Base-by-base conservation (phyloP, 2,329 filamentous ascomycete species). In the Cadophora sp. region DNA sequence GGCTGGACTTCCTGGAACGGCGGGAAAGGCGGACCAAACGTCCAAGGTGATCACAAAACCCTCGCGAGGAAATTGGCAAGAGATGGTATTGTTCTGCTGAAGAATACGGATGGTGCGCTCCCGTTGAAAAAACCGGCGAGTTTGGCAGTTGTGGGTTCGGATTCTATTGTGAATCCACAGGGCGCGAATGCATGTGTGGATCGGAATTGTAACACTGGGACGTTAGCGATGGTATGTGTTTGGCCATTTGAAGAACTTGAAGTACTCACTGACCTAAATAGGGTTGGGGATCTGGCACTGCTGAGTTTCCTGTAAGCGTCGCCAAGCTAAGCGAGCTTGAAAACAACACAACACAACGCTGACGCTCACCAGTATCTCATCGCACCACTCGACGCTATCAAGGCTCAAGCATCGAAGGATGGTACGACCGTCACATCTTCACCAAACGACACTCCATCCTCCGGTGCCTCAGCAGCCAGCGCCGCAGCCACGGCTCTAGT, bases 151-250 rank as follows among this genome's bases (percentile, higher is more conserved):
- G 86, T 92, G 70, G 90, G 91, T 3, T 86, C 85, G 5, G 87
- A 89, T 68, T 85, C 89, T 9, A 85, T 86, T 59, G 83, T 84
- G 50, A 89, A 89, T 72, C 84, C 84, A 0, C 81, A 83, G 31
- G 90, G 89, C 22, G 82, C 85, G n/a, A 92, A 92, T 76, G 81
- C 85, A 8, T 92, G 89, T 76, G 72, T 73, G 4, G 89, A 92
- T 76, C 82, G 84, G 9, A 85, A 85, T 11, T 92, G 90, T 74
- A 83, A 87, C 71, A 80, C 81, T 27, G 88, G 89, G 19, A 86
- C 88, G 0, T 81, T 92, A 4, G 89, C 88, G 19, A 91, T 91
- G 87, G 89, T 88, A 51, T 90, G 89, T 86, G 22, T 22, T 22
- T 43, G 3, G 4, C 14, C 3, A 16, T 50, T 26, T 22, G 40